These are phyloP conservation scores for Claviceps arundinis DNA, from an alignment of 2,329 filamentous ascomycete species.

Conservation along the genomic window DNA sequence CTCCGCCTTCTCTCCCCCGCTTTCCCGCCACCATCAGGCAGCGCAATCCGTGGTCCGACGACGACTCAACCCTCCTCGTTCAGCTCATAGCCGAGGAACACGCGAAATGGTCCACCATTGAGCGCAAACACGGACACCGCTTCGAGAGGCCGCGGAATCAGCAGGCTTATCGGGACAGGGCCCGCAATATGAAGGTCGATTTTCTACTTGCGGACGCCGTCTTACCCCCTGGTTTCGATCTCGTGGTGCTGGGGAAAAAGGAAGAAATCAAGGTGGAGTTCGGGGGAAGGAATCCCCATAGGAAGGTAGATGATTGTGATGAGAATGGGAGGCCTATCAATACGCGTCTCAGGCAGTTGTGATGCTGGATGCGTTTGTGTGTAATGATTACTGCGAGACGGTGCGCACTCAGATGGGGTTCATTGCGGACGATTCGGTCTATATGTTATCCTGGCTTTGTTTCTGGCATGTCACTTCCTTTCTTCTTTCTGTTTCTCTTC, in stretches of 20 bases:
- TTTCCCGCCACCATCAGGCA: constrained; percentile 6
- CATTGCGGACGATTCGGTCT: too few relatives aligned
- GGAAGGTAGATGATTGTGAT: constrained; percentile 33
- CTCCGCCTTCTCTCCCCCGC: neutral
- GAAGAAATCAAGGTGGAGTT: constrained; percentile 28
- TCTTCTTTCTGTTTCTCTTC: neutral
- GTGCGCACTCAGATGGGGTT: too few relatives aligned
- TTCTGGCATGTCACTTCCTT: neutral
- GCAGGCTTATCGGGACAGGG: constrained; percentile 44
- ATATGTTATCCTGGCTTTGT: neutral
- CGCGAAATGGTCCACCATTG: constrained; percentile 20
- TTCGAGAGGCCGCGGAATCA: constrained; percentile 36
- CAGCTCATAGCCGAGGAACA: constrained; percentile 22
- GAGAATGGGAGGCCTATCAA: constrained; percentile 24
- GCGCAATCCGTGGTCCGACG: constrained; percentile 27
- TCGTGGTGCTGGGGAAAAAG: constrained; percentile 35
- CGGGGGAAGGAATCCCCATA: constrained; percentile 34
- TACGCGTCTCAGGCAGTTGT: constrained; percentile 13
- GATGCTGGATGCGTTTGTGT: neutral
- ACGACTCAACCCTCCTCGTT: constrained; percentile 29
- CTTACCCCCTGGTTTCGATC: constrained; percentile 36
- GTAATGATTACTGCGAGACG: too few relatives aligned
- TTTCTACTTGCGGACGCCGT: constrained; percentile 30
- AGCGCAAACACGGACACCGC: constrained; percentile 14
- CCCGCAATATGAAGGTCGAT: constrained; percentile 42